Evolutionary conservation across 2,329 filamentous ascomycete genomes (phyloP), one percentile per base, ranked within the genome.

Genomic region (Stagonosporopsis tanaceti): DNA sequence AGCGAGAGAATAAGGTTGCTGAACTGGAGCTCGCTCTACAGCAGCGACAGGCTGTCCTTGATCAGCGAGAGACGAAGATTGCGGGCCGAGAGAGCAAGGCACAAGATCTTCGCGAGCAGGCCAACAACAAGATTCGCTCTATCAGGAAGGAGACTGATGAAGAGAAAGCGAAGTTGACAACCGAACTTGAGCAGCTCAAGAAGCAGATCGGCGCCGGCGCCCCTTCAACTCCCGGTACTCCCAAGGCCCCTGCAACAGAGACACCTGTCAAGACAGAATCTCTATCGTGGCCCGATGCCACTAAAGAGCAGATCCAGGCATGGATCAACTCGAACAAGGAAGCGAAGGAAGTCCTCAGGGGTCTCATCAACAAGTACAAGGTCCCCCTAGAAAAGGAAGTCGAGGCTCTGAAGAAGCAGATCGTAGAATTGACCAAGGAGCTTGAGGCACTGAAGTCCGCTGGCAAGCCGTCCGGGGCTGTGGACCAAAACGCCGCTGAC

Each of bases 51-150:
- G 34, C 44, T 17, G 6, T 48, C 4, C 54, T 57, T 20, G 54
- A 57, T 73, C 58, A 59, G 27, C 64, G 65, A 14, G 60, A 65
- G 39, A 54, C 57, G 2, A 52, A 60, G 15, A 63, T 68, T 24
- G 41, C 60, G n/a, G 59, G 54, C 17, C 60, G 61, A 20, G 63
- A 71, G 30, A 59, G 77, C n/a, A 66, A 67, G 50, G 60, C 60
- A 20, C 62, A 62, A 9, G 57, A 57, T 9, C 41, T 70, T 11
- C 73, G 80, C 1, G 82, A 84, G 51, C 85, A 88, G 59, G 79
- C 89, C 15, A 90, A 93, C 69, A 84, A 86, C 28, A 87, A 84
- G 11, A 81, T 91, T 57, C 90, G 90, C 67, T 80, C 83, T 50
- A 60, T 66, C 48, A 60, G 59, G 9, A 60, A 60, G n/a, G 62